Evolutionary conservation across 257 asterid species (phyloP), one percentile per base, ranked within the genome.

Genomic region (Penstemon barbatus): DNA sequence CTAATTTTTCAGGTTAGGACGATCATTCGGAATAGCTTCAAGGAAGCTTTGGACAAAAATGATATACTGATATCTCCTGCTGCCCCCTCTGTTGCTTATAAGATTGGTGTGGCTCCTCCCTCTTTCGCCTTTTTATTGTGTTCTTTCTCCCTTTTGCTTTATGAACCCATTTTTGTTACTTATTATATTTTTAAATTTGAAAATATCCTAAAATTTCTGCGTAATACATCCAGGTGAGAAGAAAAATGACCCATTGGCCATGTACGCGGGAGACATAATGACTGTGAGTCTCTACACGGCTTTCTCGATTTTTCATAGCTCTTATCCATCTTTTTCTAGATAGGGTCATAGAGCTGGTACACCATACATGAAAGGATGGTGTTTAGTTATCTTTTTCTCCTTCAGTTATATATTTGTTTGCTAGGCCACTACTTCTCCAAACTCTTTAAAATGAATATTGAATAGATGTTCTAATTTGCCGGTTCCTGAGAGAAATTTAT

Each of bases 211-310:
- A 46, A 46, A 39, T 15, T 61, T 65, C 38, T 63, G 75, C 15
- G 59, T 68, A 57, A 57, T 69, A 70, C 71, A 61, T 76, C 53
- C 89, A 94, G 99, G 97, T 68, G 99, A 94, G 83, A 94, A 94
- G 97, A 94, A 91, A 87, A 80, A 89, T 66, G 99, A 94, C 57
- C 97, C 97, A 2, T 80, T 94, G 87, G 94, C 99, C 78, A 91
- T 94, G 99, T 94, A 94, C 67, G 97, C 97, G 4, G 99, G 99
- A 64, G 99, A 94, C 73, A 89, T 89, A 54, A 94, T 91, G 99
- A 94, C 97, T 38, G 99, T 91, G 80, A 85, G 97, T 81, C 61
- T 72, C 46, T 50, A 59, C 13, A 39, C 41, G 59, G 55, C 44
- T 57, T 62, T 37, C 37, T 37, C 25, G 57, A 64, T 36, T 64